phyloP scores from a whole-genome alignment of 345 rosid species.

The Citrus australasica region DNA sequence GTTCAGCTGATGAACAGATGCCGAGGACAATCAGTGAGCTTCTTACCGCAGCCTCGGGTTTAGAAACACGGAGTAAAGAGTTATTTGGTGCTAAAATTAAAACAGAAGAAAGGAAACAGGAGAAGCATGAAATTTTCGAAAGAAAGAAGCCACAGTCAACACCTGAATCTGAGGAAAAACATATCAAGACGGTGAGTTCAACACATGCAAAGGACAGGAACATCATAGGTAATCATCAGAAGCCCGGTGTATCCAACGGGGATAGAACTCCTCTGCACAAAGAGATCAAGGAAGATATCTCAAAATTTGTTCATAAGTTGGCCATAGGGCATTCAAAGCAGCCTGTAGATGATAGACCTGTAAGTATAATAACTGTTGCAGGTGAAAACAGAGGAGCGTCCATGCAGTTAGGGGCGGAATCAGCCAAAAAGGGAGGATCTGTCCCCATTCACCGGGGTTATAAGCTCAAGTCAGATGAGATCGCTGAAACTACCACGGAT shows the following conservation, averaged over 20 bases:
- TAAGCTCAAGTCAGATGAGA: slow-evolving; percentile 55
- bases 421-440: slow-evolving; percentile 40
- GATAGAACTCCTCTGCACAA: slow-evolving; percentile 40
- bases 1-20: slow-evolving; percentile 14
- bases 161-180: slow-evolving; percentile 19
- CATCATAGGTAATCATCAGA: slow-evolving; percentile 15
- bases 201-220: slow-evolving; percentile 25
- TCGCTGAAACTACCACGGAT: slow-evolving; percentile 52
- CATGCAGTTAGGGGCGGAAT: slow-evolving; percentile 51
- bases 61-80: slow-evolving; percentile 24
- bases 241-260: slow-evolving; percentile 17
- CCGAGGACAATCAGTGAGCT: slow-evolving; percentile 20
- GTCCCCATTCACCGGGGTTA: slow-evolving; percentile 63
- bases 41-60: slow-evolving; percentile 31
- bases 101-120: slow-evolving; percentile 22
- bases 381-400: slow-evolving; percentile 91
- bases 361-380: slow-evolving; percentile 53
- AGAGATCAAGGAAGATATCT: slow-evolving; percentile 57
- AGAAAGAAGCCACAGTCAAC: slow-evolving; percentile 16
- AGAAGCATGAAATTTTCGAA: slow-evolving; percentile 29
- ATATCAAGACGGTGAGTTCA: slow-evolving; percentile 33
- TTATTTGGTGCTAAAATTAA: slow-evolving; percentile 6
- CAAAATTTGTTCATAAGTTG: slow-evolving; percentile 54
- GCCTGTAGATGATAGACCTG: slow-evolving; percentile 35
- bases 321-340: slow-evolving; percentile 36